Conservation (phyloP, 2,329 filamentous ascomycete genomes). For the Myriosclerotinia duriaeana region DNA sequence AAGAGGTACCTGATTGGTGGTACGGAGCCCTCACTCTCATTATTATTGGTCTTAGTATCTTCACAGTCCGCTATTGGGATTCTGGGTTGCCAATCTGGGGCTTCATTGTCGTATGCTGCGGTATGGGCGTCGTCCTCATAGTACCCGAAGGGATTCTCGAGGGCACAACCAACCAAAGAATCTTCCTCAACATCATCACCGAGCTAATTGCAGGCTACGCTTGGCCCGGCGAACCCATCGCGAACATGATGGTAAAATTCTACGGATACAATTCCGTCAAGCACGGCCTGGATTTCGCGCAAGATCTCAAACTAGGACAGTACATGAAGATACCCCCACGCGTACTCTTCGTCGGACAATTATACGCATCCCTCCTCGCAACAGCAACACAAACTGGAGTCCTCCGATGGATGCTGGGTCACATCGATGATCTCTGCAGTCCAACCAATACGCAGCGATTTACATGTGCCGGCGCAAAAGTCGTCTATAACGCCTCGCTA, state of each 20-base stretch:
- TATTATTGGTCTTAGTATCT: conserved; percentile 45
- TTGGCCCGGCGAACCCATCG: conserved; percentile 57
- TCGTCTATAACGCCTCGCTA: conserved; percentile 57
- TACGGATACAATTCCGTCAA: conserved; percentile 50
- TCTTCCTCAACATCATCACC: conserved; percentile 65
- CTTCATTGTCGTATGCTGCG: conserved; percentile 34
- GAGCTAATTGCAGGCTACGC: conserved; percentile 66
- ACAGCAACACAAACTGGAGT: conserved; percentile 47
- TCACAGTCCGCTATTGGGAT: conserved; percentile 9
- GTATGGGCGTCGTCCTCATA: conserved; percentile 34
- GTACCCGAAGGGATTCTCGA: conserved; percentile 43
- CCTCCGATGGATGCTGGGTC: conserved; percentile 43
- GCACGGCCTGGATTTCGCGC: conserved; percentile 49
- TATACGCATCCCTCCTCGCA: conserved; percentile 49
- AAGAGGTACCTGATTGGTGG: conserved; percentile 54
- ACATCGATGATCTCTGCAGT: conserved; percentile 47
- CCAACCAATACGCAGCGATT: conserved; percentile 47
- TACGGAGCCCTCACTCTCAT: conserved; percentile 49
- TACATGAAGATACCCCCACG: conserved; percentile 52
- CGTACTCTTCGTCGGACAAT: conserved; percentile 50
- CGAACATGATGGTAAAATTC: conserved; percentile 56
- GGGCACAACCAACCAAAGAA: conserved; percentile 50
- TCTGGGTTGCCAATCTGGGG: conserved; percentile 48
- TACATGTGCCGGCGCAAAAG: conserved; percentile 48
- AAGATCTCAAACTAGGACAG: conserved; percentile 53